Percentiles rank a stretch among this genome's conserved stretches.
Evolutionary conservation across 2,329 filamentous ascomycete genomes (phyloP).

Genomic region (Ophiosphaerella herpotricha): DNA sequence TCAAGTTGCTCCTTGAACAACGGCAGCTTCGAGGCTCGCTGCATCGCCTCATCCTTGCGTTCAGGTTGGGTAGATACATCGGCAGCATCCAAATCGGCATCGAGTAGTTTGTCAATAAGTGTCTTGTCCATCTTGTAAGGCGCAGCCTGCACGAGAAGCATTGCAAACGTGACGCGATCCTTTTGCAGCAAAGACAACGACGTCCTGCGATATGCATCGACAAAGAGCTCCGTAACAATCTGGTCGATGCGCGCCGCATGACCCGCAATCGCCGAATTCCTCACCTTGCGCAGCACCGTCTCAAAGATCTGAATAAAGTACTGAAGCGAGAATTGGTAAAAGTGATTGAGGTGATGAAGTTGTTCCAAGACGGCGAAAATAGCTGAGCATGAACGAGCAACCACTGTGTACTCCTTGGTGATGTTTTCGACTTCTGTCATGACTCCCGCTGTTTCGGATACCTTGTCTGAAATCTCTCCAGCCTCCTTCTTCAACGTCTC

Average conservation of each 20-base stretch:
- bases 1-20: conserved; percentile 75
- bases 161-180: conserved; percentile 89
- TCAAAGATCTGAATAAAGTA: conserved; percentile 99
- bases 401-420: conserved; percentile 89
- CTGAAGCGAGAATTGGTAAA: conserved; percentile 98
- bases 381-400: conserved; percentile 93
- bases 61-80: conserved; percentile 75
- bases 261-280: conserved; percentile 72
- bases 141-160: conserved; percentile 94
- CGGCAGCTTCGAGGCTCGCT: conserved; percentile 68
- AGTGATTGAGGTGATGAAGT: conserved; percentile 97
- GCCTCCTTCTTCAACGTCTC: conserved; percentile 98
- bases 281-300: conserved; percentile 81
- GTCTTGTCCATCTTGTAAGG: conserved; percentile 93
- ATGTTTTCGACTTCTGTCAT: conserved; percentile 98
- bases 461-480: conserved; percentile 93
- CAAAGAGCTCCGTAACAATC: conserved; percentile 89
- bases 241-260: conserved; percentile 82
- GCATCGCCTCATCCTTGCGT: conserved; percentile 69
- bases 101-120: conserved; percentile 84
- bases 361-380: conserved; percentile 97
- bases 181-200: conserved; percentile 90
- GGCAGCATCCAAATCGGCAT: conserved; percentile 72
- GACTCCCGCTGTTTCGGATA: conserved; percentile 93
- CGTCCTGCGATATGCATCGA: conserved; percentile 91